Conservation (phyloP, 176 grass and related monocot genomes). For the Juncus inflexus region DNA sequence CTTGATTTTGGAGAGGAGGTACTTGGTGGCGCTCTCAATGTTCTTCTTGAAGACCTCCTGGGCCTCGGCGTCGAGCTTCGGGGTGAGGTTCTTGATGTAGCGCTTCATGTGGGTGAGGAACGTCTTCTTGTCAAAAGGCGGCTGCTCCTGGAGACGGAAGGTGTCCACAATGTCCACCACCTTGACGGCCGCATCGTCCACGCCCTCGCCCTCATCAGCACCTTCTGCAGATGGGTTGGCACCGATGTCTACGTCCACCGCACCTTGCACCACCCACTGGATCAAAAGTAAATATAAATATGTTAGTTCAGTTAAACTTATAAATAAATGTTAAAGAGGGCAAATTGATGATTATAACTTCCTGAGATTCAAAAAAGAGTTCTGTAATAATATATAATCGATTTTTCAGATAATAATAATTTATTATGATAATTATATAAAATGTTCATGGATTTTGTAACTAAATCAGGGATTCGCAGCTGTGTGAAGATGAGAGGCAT, state of each 20-base stretch:
- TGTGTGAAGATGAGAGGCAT: too few species aligned
- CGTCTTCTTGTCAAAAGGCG: constrained; percentile 69
- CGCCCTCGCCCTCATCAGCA: constrained; percentile 61
- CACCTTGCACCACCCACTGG: constrained; percentile 76
- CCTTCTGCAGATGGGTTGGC: constrained; percentile 89
- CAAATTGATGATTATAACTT: too few species aligned
- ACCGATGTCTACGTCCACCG: constrained; percentile 74
- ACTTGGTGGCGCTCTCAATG: constrained; percentile 70
- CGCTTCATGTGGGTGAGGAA: constrained; percentile 73
- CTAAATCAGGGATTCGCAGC: too few species aligned
- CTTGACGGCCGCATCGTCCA: constrained; percentile 52
- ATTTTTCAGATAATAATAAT: too few species aligned
- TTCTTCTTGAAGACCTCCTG: constrained; percentile 60
- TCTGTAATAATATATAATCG: too few species aligned
- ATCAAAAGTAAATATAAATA: too few species aligned
- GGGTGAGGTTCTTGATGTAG: constrained; percentile 63
- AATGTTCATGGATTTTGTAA: too few species aligned
- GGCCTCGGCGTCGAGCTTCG: constrained; percentile 41
- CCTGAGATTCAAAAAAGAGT: too few species aligned
- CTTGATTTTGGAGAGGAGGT: constrained; percentile 67
- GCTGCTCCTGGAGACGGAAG: constrained; percentile 95
- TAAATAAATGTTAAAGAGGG: too few species aligned
- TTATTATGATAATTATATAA: too few species aligned
- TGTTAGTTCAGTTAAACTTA: too few species aligned
- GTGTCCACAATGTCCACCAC: constrained; percentile 94